These are phyloP conservation scores for Penicillium occitanis DNA, from an alignment of 2,329 filamentous ascomycete genomes.

Conservation along the genomic window DNA sequence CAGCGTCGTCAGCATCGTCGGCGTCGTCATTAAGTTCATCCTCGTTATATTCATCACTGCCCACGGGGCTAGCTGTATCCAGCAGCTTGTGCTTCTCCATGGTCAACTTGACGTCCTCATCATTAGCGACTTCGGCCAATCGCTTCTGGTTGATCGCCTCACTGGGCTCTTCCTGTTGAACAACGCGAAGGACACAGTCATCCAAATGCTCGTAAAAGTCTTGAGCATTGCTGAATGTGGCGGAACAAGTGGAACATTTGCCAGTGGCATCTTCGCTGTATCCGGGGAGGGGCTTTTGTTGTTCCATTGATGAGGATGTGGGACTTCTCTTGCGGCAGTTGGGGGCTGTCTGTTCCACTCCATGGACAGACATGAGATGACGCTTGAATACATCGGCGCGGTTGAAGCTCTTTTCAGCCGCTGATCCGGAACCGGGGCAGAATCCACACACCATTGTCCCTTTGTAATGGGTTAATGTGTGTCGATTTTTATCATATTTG, in stretches of 20 bases:
- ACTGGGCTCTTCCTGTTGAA: conserved; percentile 58
- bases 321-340: conserved; percentile 79
- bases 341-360: conserved; percentile 87
- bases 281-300: conserved; percentile 63
- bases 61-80: conserved; percentile 49
- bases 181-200: conserved; percentile 64
- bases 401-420: conserved; percentile 93
- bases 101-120: conserved; percentile 57
- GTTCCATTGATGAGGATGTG: conserved; percentile 35
- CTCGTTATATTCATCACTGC: conserved; percentile 47
- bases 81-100: conserved; percentile 59
- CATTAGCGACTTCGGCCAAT: conserved; percentile 59
- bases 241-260: conserved; percentile 87
- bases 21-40: conserved; percentile 54
- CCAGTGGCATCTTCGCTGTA: conserved; percentile 77
- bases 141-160: conserved; percentile 59
- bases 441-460: conserved; percentile 97
- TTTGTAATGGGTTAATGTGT: conserved; percentile 94
- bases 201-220: conserved; percentile 97
- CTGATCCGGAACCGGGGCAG: conserved; percentile 83
- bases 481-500: conserved; percentile 95
- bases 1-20: conserved; percentile 1
- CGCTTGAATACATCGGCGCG: conserved; percentile 94
- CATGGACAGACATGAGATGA: conserved; percentile 85
- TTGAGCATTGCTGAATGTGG: conserved; percentile 80